These are phyloP conservation scores for Eudorina sp. DNA, from an alignment of 139 green algal genomes.

Conservation along the genomic window DNA sequence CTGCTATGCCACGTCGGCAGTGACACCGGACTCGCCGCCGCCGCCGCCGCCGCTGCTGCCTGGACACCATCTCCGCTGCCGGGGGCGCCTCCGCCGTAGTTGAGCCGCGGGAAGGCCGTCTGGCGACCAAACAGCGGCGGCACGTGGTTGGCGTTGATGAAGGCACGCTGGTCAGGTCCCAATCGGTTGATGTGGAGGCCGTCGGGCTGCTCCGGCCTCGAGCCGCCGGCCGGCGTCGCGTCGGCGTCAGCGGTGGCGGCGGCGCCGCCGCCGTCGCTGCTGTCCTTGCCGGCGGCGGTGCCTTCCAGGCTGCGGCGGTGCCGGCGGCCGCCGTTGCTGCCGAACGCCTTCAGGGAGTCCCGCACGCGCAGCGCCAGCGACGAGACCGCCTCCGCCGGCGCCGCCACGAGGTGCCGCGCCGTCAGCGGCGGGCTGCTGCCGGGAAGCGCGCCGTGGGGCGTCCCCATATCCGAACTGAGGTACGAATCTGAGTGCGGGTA, in stretches of 20 bases:
- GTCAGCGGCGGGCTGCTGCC: neutral
- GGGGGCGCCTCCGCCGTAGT: neutral
- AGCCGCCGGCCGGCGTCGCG: no score
- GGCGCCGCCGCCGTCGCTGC: neutral
- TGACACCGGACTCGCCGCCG: neutral
- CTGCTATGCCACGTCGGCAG: constrained; percentile 8
- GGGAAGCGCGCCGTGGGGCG: neutral
- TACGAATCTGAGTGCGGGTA: neutral
- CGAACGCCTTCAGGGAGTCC: neutral
- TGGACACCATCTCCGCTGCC: neutral
- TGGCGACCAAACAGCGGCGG: neutral
- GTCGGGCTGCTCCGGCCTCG: neutral
- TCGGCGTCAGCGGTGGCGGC: neutral
- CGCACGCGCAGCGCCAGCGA: neutral
- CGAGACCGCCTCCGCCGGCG: constrained; percentile 3
- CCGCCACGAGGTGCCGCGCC: neutral
- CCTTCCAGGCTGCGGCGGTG: neutral
- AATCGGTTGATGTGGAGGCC: neutral
- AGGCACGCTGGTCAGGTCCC: neutral
- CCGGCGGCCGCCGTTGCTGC: neutral
- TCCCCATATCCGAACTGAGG: constrained; percentile 26
- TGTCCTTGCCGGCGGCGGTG: neutral
- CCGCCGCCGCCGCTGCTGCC: neutral
- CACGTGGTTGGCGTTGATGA: neutral
- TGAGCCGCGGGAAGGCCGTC: neutral